phyloP scores from a whole-genome alignment of 2,329 filamentous ascomycete species.

The Hymenoscyphus salicellus region DNA sequence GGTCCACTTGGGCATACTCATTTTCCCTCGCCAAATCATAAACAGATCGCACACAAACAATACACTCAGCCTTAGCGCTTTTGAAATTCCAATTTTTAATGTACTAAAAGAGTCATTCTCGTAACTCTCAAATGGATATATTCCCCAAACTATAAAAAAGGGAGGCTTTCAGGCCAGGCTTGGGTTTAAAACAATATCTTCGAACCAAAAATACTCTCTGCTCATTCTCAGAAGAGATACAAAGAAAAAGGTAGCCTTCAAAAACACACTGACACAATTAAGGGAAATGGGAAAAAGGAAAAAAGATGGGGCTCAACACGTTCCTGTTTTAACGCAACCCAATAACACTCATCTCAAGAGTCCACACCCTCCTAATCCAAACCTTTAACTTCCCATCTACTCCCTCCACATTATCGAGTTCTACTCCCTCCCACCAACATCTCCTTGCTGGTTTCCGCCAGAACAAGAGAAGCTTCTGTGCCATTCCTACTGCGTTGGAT shows the following conservation, averaged over 20 bases:
- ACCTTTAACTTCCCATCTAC: constrained; percentile 92
- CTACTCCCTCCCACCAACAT: constrained; percentile 99
- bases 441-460: constrained; percentile 95
- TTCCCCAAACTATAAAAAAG: background rate
- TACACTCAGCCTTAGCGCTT: too few species aligned
- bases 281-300: background rate
- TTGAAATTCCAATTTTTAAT: background rate
- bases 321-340: constrained; percentile 56
- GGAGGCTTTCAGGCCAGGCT: background rate
- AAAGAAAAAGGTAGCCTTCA: background rate
- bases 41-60: too few species aligned
- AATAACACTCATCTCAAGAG: constrained; percentile 95
- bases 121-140: constrained; percentile 3
- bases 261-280: background rate
- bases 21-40: too few species aligned
- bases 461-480: constrained; percentile 94
- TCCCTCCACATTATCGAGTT: constrained; percentile 83
- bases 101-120: background rate
- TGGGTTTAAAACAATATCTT: background rate
- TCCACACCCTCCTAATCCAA: constrained; percentile 98
- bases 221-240: background rate
- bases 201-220: constrained; percentile 2
- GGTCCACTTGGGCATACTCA: too few species aligned
- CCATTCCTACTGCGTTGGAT: constrained; percentile 88
- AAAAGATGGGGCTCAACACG: background rate